A percentile compares a stretch with the other conserved stretches of the same genome.
These are phyloP conservation scores for Candida palmyrensis DNA, from an alignment of 805 yeast genomes.

Conservation along the genomic window DNA sequence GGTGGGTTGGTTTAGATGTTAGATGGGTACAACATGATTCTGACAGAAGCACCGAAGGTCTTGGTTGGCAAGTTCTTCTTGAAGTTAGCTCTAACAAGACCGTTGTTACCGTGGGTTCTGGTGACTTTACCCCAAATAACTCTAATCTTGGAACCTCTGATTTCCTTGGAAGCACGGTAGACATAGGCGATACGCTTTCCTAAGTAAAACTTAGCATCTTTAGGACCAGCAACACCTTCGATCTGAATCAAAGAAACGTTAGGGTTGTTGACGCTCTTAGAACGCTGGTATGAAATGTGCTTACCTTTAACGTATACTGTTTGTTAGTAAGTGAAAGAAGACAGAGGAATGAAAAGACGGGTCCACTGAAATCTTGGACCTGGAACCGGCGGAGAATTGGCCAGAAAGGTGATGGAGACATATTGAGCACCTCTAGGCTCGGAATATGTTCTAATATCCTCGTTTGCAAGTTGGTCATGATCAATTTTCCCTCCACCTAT, in stretches of 20 bases:
- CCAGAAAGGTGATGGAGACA: no score
- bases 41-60: conserved; percentile 99
- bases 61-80: conserved; percentile 98
- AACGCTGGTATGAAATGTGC: conserved; percentile 99
- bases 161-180: conserved; percentile 97
- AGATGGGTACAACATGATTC: conserved; percentile 99
- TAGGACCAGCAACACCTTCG: conserved; percentile 89
- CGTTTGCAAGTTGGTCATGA: no score
- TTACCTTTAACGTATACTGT: conserved; percentile 99
- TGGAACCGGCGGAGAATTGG: no score
- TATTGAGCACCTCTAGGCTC: no score
- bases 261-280: conserved; percentile 97
- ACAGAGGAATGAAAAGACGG: conserved; percentile 2
- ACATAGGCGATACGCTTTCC: conserved; percentile 99
- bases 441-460: no score
- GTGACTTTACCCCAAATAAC: conserved; percentile 99
- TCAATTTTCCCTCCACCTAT: no score
- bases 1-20: conserved; percentile 68
- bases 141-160: conserved; percentile 98
- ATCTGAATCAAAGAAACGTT: conserved; percentile 93
- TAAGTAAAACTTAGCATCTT: conserved; percentile 97
- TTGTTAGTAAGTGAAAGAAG: conserved; percentile 25
- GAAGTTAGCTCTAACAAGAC: conserved; percentile 98
- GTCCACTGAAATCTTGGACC: not conserved
- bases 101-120: conserved; percentile 98